Evolutionary conservation across 257 asterid genomes (phyloP).

Genomic region (Ajuga chamaepitys): DNA sequence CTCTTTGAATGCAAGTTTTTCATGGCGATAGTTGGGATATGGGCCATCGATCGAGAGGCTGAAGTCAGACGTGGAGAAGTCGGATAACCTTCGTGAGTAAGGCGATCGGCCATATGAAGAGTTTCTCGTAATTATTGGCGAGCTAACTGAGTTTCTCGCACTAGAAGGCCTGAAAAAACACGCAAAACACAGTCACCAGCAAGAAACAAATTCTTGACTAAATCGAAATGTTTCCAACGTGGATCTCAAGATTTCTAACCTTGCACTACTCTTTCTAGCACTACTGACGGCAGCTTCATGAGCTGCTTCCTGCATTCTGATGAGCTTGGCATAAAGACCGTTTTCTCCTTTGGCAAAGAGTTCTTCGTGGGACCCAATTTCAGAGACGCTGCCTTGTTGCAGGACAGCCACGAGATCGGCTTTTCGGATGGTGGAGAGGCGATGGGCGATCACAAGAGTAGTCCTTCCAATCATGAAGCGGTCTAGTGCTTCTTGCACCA

Average conservation of each 20-base stretch:
- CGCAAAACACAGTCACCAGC: not conserved
- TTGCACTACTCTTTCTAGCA: slow-evolving; percentile 85
- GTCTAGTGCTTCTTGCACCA: slow-evolving; percentile 89
- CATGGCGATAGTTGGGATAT: slow-evolving; percentile 58
- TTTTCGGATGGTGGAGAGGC: slow-evolving; percentile 79
- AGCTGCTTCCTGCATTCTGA: slow-evolving; percentile 85
- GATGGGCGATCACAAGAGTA: slow-evolving; percentile 84
- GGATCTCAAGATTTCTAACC: slow-evolving; percentile 22
- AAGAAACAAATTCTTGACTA: not conserved
- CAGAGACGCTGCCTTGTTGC: slow-evolving; percentile 47
- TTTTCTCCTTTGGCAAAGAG: slow-evolving; percentile 66
- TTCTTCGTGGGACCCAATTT: slow-evolving; percentile 81
- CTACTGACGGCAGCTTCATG: slow-evolving; percentile 68
- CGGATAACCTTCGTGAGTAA: slow-evolving; percentile 76
- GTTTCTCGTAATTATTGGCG: slow-evolving; percentile 78
- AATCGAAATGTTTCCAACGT: too few species aligned
- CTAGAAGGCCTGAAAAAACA: slow-evolving; percentile 70
- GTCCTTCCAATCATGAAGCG: slow-evolving; percentile 92
- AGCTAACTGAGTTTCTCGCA: slow-evolving; percentile 88
- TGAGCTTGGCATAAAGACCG: slow-evolving; percentile 69
- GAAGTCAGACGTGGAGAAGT: slow-evolving; percentile 89
- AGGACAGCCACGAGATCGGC: slow-evolving; percentile 81
- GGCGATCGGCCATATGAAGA: slow-evolving; percentile 89
- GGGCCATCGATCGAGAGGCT: slow-evolving; percentile 68
- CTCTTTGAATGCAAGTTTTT: slow-evolving; percentile 82